These are phyloP conservation scores for Sphaerostilbella broomeana DNA, from an alignment of 2,329 filamentous ascomycete species.

Conservation along the genomic window DNA sequence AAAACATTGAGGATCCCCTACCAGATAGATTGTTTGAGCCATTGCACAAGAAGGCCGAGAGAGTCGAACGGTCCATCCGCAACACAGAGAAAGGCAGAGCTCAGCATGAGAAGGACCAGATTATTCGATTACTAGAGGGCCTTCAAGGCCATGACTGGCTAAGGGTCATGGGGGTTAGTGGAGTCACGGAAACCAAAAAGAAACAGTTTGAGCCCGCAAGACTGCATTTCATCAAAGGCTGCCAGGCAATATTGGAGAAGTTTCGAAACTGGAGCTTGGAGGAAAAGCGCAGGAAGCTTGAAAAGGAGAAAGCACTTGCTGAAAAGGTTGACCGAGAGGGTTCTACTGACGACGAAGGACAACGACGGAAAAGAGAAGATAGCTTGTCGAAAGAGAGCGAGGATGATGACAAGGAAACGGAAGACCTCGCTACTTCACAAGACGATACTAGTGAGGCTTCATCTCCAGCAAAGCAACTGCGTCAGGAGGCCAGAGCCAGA, in stretches of 20 bases:
- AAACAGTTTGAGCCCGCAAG: slow-evolving; percentile 82
- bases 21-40: slow-evolving; percentile 49
- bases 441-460: slow-evolving; percentile 48
- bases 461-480: slow-evolving; percentile 61
- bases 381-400: slow-evolving; percentile 18
- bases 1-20: slow-evolving; percentile 46
- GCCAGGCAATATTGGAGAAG: slow-evolving; percentile 75
- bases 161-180: slow-evolving; percentile 81
- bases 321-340: slow-evolving; percentile 26
- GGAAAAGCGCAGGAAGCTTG: slow-evolving; percentile 74
- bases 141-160: slow-evolving; percentile 91
- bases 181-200: slow-evolving; percentile 75
- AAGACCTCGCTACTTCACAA: slow-evolving; percentile 33
- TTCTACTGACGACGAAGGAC: slow-evolving; percentile 13
- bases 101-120: slow-evolving; percentile 60
- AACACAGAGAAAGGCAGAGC: slow-evolving; percentile 59
- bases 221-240: slow-evolving; percentile 76
- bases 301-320: slow-evolving; percentile 56
- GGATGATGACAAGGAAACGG: slow-evolving; percentile 15
- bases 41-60: slow-evolving; percentile 52
- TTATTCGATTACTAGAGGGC: slow-evolving; percentile 65
- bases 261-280: slow-evolving; percentile 84
- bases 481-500: slow-evolving; percentile 59
- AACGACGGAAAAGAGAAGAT: slow-evolving; percentile 29
- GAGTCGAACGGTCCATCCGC: slow-evolving; percentile 54